These are phyloP conservation scores for Gomphus sp. DNA, from an alignment of 1,284 basidiomycete species.

Conservation along the genomic window DNA sequence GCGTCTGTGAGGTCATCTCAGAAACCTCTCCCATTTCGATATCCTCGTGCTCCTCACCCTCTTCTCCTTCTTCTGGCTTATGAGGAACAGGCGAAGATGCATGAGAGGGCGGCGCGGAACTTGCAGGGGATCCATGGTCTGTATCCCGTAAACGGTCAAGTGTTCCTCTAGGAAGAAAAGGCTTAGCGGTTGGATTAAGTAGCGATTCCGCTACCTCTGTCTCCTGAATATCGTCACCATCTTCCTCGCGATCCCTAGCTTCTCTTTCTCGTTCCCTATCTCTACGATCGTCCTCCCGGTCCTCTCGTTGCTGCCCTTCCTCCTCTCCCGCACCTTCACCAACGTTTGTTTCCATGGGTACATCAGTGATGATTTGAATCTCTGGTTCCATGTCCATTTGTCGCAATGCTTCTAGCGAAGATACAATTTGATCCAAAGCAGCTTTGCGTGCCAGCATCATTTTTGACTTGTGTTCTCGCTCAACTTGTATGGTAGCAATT, in stretches of 20 bases:
- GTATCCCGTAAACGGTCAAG: slow-evolving; percentile 13
- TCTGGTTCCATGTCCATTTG: slow-evolving; percentile 60
- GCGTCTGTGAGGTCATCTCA: slow-evolving; percentile 28
- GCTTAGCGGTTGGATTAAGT: slow-evolving; percentile 26
- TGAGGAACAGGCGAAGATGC: slow-evolving; percentile 11
- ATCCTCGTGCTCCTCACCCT: slow-evolving; percentile 42
- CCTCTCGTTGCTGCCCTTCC: slow-evolving; percentile 14
- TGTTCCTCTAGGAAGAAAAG: slow-evolving; percentile 22
- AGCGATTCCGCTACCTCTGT: slow-evolving; percentile 25
- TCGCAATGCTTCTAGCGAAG: slow-evolving; percentile 49
- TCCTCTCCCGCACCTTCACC: slow-evolving; percentile 17
- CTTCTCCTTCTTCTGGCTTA: slow-evolving; percentile 17
- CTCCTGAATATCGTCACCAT: slow-evolving; percentile 13
- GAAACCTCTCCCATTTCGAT: slow-evolving; percentile 84
- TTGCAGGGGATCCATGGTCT: slow-evolving; percentile 14
- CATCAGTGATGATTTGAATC: slow-evolving; percentile 25
- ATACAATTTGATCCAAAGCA: slow-evolving; percentile 55
- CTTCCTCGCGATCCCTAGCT: slow-evolving; percentile 23
- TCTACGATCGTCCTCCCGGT: slow-evolving; percentile 20
- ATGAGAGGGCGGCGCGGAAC: slow-evolving; percentile 22
- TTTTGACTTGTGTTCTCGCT: slow-evolving; percentile 12
- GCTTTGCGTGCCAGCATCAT: slow-evolving; percentile 55
- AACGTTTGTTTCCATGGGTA: slow-evolving; percentile 28
- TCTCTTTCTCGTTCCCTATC: slow-evolving; percentile 32
- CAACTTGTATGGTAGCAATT: slow-evolving; percentile 49